phyloP scores from a whole-genome alignment of 2,329 filamentous ascomycete genomes.

The Venturia aucupariae region DNA sequence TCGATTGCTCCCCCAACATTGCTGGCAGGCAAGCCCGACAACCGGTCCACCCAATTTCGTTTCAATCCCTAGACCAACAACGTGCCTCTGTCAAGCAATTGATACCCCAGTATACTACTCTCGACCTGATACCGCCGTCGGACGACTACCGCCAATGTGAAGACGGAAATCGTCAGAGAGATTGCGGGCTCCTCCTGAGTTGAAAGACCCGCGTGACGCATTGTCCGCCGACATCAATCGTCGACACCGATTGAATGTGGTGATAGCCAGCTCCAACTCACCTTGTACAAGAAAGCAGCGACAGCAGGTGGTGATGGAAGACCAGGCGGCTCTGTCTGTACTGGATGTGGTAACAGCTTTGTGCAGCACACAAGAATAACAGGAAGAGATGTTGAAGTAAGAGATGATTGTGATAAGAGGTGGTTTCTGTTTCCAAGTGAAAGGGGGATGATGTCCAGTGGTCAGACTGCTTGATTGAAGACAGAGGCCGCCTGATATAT shows the following conservation, averaged over 20 bases:
- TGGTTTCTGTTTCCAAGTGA: slow-evolving; percentile 1
- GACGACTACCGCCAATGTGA: neutral
- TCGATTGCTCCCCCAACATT: neutral
- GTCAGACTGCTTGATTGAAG: neutral
- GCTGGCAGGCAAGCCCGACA: neutral
- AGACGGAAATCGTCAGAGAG: neutral
- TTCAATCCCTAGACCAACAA: neutral
- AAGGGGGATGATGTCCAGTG: neutral
- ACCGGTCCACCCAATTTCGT: neutral
- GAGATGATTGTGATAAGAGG: slow-evolving; percentile 7
- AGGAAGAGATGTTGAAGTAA: slow-evolving; percentile 6
- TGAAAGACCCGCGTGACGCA: neutral
- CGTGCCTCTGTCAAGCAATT: neutral
- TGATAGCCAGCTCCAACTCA: neutral
- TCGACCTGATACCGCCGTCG: neutral
- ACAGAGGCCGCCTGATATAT: slow-evolving; percentile 10
- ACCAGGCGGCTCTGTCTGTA: neutral
- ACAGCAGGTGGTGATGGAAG: neutral
- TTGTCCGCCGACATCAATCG: neutral
- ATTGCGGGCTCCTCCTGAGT: neutral
- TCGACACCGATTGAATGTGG: neutral
- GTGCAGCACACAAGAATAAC: neutral
- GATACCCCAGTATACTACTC: neutral
- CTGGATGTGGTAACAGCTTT: neutral
- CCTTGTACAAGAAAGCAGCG: neutral